Evolutionary conservation across 352 stramenopile species (phyloP), one percentile per base, ranked within the genome.

Genomic region (Phytophthora pluvialis): DNA sequence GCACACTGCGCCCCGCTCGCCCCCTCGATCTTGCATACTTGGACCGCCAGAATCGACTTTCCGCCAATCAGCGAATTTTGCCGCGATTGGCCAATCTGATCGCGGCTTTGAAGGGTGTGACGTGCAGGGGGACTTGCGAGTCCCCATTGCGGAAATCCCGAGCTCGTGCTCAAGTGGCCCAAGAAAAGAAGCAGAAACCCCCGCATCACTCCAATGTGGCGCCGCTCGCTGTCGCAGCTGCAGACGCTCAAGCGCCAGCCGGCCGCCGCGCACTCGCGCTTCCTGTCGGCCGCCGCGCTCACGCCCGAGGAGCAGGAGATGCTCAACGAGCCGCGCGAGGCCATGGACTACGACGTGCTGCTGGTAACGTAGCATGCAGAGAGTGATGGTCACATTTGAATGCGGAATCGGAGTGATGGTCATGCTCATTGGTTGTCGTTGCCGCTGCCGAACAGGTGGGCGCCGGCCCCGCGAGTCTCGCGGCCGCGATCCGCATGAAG

Each of bases 281-380:
- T 78, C 67, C 42, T 87, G 49, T 83, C 78, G 26, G 67, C 57
- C 9, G 48, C 65, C 8, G 25, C 64, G 47, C 75, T 91, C 11
- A 66, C 78, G n/a, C 58, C 76, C 5, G 80, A 91, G 56, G 83
- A 94, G 54, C 71, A 81, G 51, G 81, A 93, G 67, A 64, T 88
- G 63, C 62, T 96, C 29, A 81, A 81, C 42, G 76, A 81, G 63
- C 81, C 83, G 53, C 90, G 95, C 42, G 95, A 99, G 67, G 82
- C 66, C 52, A 99, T 99, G 97, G 94, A 98, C 67, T 99, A 99
- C 87, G 98, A 99, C 86, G 97, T 99, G 26, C 76, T 99, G 42
- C 96, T 99, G 75, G 97, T 99, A 21, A 36, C 86, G 64, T 60
- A 40, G 4, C 39, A 18, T 61, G 28, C 56, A 54, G 64, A 54